Conservation (phyloP, 352 stramenopile species). For the Elongisporangium anandrum region DNA sequence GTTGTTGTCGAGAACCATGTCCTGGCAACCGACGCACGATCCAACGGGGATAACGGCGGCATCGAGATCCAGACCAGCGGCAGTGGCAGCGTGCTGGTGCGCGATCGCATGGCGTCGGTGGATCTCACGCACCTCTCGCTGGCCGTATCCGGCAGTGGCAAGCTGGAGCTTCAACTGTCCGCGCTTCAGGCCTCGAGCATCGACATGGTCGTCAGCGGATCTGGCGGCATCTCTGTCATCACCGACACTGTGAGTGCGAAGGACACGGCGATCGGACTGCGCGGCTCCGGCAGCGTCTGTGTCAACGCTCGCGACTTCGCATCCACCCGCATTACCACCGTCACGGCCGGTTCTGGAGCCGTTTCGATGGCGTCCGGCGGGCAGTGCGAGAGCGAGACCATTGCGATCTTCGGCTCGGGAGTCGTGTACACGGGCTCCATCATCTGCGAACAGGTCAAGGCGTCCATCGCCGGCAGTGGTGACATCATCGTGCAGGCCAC, state of each 20-base stretch:
- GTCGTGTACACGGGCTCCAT: conserved; percentile 8
- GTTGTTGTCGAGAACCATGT: conserved; percentile 6
- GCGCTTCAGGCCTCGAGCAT: conserved; percentile 2
- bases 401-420: not conserved
- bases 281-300: not conserved
- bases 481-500: conserved; percentile 21
- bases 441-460: conserved; percentile 11
- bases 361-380: not conserved
- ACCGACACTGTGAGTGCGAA: not conserved
- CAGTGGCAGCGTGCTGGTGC: conserved; percentile 6
- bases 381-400: not conserved
- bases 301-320: not conserved
- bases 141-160: conserved; percentile 4
- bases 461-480: conserved; percentile 15
- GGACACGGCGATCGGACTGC: not conserved
- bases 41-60: not conserved
- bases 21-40: not conserved
- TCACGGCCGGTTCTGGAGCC: conserved; percentile 1
- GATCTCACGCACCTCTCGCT: conserved; percentile 2
- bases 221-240: conserved; percentile 1
- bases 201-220: not conserved
- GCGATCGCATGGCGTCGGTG: conserved; percentile 1
- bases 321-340: not conserved
- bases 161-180: conserved; percentile 3
- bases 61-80: conserved; percentile 1